These are phyloP conservation scores for Sugiyamaella marilandica DNA, from an alignment of 805 yeast genomes.

Conservation along the genomic window DNA sequence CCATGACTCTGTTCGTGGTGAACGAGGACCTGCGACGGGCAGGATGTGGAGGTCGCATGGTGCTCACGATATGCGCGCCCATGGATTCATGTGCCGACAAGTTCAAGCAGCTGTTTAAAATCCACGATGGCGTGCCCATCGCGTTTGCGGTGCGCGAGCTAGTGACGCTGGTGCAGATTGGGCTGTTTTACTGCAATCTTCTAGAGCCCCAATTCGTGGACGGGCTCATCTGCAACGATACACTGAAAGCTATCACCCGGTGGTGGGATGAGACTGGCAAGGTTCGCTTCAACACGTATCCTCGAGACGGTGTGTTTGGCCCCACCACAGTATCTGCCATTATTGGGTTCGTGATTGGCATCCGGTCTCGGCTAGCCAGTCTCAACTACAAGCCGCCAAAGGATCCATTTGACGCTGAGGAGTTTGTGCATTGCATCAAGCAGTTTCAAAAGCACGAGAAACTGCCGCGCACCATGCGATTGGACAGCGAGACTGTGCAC, in stretches of 20 bases:
- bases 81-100: conserved; percentile 77
- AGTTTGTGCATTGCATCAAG: conserved; percentile 60
- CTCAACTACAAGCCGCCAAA: conserved; percentile 57
- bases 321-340: conserved; percentile 73
- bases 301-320: conserved; percentile 53
- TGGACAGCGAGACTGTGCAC: conserved; percentile 54
- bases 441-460: conserved; percentile 73
- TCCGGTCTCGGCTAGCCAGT: conserved; percentile 59
- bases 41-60: conserved; percentile 82
- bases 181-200: conserved; percentile 71
- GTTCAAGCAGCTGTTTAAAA: conserved; percentile 67
- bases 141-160: conserved; percentile 68
- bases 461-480: conserved; percentile 45
- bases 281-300: conserved; percentile 27
- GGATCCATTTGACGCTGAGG: conserved; percentile 77
- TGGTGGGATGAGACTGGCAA: conserved; percentile 83
- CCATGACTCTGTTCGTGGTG: conserved; percentile 57
- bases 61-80: conserved; percentile 63
- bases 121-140: conserved; percentile 46
- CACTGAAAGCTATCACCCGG: conserved; percentile 60
- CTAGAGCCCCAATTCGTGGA: conserved; percentile 68
- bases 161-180: conserved; percentile 67
- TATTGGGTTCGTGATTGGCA: conserved; percentile 68
- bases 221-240: conserved; percentile 75
- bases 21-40: conserved; percentile 73